Percentiles rank a stretch among this genome's conserved stretches.
These are phyloP conservation scores for Niebla homalea DNA, from an alignment of 495 filamentous ascomycete genomes.

Conservation along the genomic window DNA sequence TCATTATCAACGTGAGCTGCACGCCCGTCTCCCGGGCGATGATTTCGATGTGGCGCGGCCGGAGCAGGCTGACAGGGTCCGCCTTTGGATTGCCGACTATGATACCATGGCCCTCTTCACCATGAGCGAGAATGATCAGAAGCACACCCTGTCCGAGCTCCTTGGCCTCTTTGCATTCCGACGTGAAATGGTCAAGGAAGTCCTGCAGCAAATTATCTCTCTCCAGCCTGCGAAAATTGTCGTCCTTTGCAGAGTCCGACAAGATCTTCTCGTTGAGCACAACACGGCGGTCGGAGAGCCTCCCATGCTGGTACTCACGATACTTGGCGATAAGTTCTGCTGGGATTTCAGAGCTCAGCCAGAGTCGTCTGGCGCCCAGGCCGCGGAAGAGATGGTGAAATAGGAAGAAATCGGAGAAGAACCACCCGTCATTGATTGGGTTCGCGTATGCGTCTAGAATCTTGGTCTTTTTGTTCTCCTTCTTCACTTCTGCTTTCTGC, in stretches of 20 bases:
- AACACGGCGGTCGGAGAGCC: constrained; percentile 7
- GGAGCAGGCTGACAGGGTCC: not conserved
- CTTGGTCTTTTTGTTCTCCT: no score
- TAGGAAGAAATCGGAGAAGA: constrained; percentile 17
- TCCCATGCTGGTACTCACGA: constrained; percentile 13
- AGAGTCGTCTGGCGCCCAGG: constrained; percentile 9
- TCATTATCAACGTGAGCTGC: constrained; percentile 13
- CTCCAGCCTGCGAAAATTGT: not conserved
- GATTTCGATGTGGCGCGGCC: not conserved
- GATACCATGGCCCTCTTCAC: not conserved
- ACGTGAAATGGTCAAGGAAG: not conserved
- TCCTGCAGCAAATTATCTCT: not conserved
- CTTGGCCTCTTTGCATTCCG: not conserved
- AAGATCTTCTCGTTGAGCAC: constrained; percentile 8
- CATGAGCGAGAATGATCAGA: not conserved
- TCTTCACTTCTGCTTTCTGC: no score
- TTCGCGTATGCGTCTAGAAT: no score
- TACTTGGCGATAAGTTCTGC: constrained; percentile 12
- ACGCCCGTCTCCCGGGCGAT: not conserved
- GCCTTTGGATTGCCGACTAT: not conserved
- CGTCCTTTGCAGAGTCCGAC: not conserved
- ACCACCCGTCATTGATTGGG: constrained; percentile 10
- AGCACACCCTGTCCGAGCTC: not conserved
- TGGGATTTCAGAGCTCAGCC: constrained; percentile 11
- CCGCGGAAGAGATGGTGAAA: constrained; percentile 15